phyloP scores from a whole-genome alignment of 371 early-diverging fungal species.

The Mortierella sp. region DNA sequence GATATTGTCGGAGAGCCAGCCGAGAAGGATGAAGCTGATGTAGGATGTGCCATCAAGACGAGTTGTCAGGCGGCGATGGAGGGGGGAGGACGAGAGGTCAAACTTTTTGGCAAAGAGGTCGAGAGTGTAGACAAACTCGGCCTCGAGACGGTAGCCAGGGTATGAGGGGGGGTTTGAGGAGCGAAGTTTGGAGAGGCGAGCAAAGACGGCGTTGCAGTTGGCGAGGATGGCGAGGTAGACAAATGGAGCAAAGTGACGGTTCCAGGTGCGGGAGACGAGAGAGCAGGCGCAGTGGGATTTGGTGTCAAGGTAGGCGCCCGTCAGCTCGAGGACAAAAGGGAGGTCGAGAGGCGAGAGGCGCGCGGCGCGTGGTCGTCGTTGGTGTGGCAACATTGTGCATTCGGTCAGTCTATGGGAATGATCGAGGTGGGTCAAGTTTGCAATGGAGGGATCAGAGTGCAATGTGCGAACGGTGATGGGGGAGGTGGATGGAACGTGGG shows the following conservation, averaged over 20 bases:
- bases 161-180: background rate
- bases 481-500: too few species aligned
- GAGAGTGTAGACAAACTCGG: background rate
- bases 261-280: conserved; percentile 13
- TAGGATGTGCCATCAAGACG: background rate
- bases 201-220: conserved; percentile 8
- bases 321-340: conserved; percentile 7
- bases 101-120: background rate
- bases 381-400: too few species aligned
- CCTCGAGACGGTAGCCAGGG: conserved; percentile 10
- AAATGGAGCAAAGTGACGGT: conserved; percentile 15
- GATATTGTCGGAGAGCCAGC: conserved; percentile 6
- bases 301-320: conserved; percentile 3
- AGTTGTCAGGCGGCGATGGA: conserved; percentile 6
- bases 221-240: conserved; percentile 14
- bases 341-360: conserved; percentile 5
- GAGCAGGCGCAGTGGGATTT: conserved; percentile 4
- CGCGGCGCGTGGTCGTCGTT: too few species aligned
- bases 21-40: conserved; percentile 18
- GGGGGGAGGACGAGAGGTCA: background rate
- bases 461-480: too few species aligned
- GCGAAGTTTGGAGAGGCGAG: background rate
- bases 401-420: too few species aligned
- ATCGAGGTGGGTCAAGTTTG: too few species aligned
- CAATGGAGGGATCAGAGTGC: too few species aligned